Conservation (phyloP, 495 filamentous ascomycete genomes). For the Penicillium lividum region DNA sequence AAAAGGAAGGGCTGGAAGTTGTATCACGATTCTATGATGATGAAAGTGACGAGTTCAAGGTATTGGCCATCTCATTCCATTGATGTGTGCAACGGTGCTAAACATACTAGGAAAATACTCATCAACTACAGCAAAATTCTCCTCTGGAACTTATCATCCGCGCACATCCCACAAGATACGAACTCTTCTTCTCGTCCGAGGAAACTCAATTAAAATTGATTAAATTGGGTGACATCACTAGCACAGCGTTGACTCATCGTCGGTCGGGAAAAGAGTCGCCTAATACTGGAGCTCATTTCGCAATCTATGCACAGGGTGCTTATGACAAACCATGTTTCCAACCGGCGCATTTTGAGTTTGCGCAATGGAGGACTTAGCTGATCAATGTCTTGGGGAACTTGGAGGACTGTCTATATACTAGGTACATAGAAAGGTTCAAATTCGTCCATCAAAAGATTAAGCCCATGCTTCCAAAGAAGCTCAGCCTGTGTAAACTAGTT, state of each 20-base stretch:
- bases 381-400: not conserved
- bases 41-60: not conserved
- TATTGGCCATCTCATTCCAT: not conserved
- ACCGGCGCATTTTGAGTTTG: slow-evolving; percentile 8
- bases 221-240: slow-evolving; percentile 6
- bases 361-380: slow-evolving; percentile 1
- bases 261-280: slow-evolving; percentile 7
- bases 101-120: not conserved
- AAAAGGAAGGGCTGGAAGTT: not conserved
- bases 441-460: too few relatives aligned
- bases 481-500: too few relatives aligned
- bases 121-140: not conserved
- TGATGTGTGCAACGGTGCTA: too few relatives aligned
- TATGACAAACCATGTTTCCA: slow-evolving; percentile 10
- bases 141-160: not conserved
- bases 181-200: slow-evolving; percentile 2
- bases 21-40: slow-evolving; percentile 7
- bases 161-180: slow-evolving; percentile 7
- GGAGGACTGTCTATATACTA: too few relatives aligned
- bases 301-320: slow-evolving; percentile 8
- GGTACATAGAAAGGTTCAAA: too few relatives aligned
- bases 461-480: too few relatives aligned
- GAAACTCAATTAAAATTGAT: not conserved
- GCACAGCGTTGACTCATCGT: slow-evolving; percentile 9
- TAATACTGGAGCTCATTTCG: slow-evolving; percentile 13